phyloP scores from a whole-genome alignment of 2,329 filamentous ascomycete genomes.

The Claviceps cyperi region DNA sequence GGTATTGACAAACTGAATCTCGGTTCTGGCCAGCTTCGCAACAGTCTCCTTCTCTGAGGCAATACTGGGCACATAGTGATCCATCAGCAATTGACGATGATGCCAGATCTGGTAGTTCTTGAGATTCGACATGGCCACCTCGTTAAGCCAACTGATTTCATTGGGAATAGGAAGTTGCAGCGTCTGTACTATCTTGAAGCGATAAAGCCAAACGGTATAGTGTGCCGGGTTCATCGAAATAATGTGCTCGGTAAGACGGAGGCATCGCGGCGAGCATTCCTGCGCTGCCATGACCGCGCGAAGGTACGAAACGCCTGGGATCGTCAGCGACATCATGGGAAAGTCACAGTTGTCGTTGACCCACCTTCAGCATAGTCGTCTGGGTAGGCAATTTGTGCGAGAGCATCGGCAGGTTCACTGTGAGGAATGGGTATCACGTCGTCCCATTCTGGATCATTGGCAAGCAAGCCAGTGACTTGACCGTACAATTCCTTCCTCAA shows the following conservation, averaged over 20 bases:
- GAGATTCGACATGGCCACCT: slow-evolving; percentile 65
- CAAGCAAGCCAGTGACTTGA: slow-evolving; percentile 27
- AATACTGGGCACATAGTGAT: slow-evolving; percentile 44
- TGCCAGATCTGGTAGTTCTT: slow-evolving; percentile 99
- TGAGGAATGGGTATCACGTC: slow-evolving; percentile 73
- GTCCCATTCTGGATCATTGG: slow-evolving; percentile 62
- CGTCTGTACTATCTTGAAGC: slow-evolving; percentile 61
- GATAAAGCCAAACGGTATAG: slow-evolving; percentile 97
- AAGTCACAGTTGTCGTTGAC: slow-evolving; percentile 8
- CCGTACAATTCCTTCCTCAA: slow-evolving; percentile 40
- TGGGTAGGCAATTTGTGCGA: slow-evolving; percentile 86
- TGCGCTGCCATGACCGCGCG: slow-evolving; percentile 83
- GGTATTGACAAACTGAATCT: slow-evolving; percentile 58
- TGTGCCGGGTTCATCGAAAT: slow-evolving; percentile 91
- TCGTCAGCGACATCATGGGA: slow-evolving; percentile 1
- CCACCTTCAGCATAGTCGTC: slow-evolving; percentile 72
- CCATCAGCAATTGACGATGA: slow-evolving; percentile 51
- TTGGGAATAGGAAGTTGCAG: slow-evolving; percentile 49
- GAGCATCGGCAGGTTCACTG: slow-evolving; percentile 66
- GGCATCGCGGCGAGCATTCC: slow-evolving; percentile 65
- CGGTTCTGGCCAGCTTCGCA: slow-evolving; percentile 45
- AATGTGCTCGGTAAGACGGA: slow-evolving; percentile 75
- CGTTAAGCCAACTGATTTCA: slow-evolving; percentile 78
- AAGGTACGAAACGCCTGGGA: slow-evolving; percentile 73
- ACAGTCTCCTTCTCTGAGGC: slow-evolving; percentile 41